These are phyloP conservation scores for Pseudogymnoascus sp. DNA, from an alignment of 2,329 filamentous ascomycete species.

Conservation along the genomic window DNA sequence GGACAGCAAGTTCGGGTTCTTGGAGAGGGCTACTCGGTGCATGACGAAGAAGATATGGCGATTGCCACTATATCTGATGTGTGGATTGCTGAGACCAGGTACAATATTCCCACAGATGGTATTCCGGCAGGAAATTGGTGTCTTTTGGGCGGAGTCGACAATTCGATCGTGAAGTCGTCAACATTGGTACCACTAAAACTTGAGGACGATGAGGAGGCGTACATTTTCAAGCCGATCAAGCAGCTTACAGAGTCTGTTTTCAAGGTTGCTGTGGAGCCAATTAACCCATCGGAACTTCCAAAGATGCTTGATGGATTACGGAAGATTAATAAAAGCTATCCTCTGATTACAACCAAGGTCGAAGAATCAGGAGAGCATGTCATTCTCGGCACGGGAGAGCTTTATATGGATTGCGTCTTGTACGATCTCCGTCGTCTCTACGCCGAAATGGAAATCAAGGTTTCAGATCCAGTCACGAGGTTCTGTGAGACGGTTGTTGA, in stretches of 20 bases:
- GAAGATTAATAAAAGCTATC: slow-evolving; percentile 97
- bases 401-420: slow-evolving; percentile 99
- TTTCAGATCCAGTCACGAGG: slow-evolving; percentile 91
- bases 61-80: slow-evolving; percentile 75
- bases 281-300: slow-evolving; percentile 93
- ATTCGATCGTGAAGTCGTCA: slow-evolving; percentile 95
- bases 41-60: slow-evolving; percentile 97
- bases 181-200: slow-evolving; percentile 76
- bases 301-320: slow-evolving; percentile 97
- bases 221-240: slow-evolving; percentile 85
- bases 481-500: slow-evolving; percentile 98
- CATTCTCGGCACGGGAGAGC: slow-evolving; percentile 85
- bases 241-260: slow-evolving; percentile 98
- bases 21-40: slow-evolving; percentile 89
- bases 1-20: slow-evolving; percentile 81
- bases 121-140: slow-evolving; percentile 92
- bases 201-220: slow-evolving; percentile 81
- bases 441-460: slow-evolving; percentile 98
- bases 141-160: slow-evolving; percentile 85
- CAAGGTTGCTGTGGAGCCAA: slow-evolving; percentile 94
- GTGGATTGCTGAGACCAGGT: slow-evolving; percentile 85
- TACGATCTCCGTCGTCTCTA: slow-evolving; percentile 91
- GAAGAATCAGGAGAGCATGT: slow-evolving; percentile 97
- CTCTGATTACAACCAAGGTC: slow-evolving; percentile 90
- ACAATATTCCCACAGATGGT: slow-evolving; percentile 84